Percentiles rank a stretch among this genome's conserved stretches.
Conservation (phyloP, 441 rosid species). For the Arabidopsis lyrata region DNA sequence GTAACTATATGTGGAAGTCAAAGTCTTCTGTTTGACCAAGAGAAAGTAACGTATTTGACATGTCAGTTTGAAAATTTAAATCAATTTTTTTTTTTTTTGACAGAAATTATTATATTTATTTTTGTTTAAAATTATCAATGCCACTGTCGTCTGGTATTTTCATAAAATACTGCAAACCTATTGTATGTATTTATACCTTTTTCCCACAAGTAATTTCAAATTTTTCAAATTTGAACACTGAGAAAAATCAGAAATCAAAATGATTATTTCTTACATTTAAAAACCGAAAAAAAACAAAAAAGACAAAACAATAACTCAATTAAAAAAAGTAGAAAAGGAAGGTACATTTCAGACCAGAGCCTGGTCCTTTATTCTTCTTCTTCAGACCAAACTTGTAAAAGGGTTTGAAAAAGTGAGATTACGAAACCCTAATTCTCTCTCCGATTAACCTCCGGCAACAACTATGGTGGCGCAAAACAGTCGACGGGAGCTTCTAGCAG, state of each 20-base stretch:
- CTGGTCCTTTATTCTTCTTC: background rate
- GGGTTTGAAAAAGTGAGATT: constrained; percentile 10
- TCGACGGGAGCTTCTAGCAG: constrained; percentile 40
- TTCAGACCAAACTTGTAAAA: background rate
- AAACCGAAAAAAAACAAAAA: background rate
- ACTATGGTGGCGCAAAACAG: constrained; percentile 49
- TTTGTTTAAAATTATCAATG: no score
- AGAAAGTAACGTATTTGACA: no score
- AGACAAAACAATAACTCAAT: background rate
- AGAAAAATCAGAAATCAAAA: background rate
- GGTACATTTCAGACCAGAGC: constrained; percentile 4
- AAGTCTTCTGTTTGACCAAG: no score
- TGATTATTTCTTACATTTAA: background rate
- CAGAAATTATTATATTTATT: no score
- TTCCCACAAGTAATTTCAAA: no score
- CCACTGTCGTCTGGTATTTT: no score
- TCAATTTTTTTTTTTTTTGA: no score
- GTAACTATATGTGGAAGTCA: no score
- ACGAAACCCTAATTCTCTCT: background rate
- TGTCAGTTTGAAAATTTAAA: no score
- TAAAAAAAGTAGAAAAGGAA: no score
- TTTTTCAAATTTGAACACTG: background rate
- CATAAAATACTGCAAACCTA: no score
- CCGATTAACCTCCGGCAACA: background rate
- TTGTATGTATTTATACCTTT: no score